Evolutionary conservation across 1,139 yeast genomes (phyloP), one percentile per base, ranked within the genome.

Genomic region (Insectozyma bohioensis): DNA sequence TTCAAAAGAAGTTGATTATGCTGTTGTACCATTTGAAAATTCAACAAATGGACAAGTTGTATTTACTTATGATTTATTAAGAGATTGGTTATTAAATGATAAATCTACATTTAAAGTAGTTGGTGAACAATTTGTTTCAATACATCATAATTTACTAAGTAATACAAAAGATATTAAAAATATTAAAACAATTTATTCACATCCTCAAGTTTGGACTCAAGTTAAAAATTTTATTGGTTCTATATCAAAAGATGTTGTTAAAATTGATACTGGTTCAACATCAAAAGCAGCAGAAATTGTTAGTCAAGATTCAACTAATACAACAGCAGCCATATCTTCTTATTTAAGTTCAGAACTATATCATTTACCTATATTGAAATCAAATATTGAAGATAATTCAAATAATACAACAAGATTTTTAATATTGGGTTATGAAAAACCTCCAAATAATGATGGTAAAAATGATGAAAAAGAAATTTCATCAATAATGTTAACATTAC

Each of bases 161-260:
- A 66, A 72, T 31, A 64, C 75, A 2, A 54, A 53, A 12, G 65
- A 65, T 20, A 47, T 79, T 1, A 49, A 61, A 1, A 55, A 72
- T 12, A 70, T 82, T 34, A 59, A 61, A 11, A 75, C 71, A 24
- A 72, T 92, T 16, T 85, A 85, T 60, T 84, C 96, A 3, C 98
- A 92, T 56, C 97, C 98, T 4, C 98, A 92, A 54, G 98, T 88
- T 0, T 92, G 98, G 98, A 95, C 97, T 4, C 98, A 92, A 54
- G 82, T 86, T 28, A 67, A 74, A 2, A 55, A 64, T 9, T 82
- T 80, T 53, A 52, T 84, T 32, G 50, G 54, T n/a, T 43, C 55
- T 3, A 47, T 67, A 31, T 49, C 55, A 1, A 58, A 61, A 55
- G 62, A 23, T 38, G 57, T 74, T n/a, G 67, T 68, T 30, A 69